Evolutionary conservation across 768 basidiomycete genomes (phyloP).

Genomic region (Postia placenta): DNA sequence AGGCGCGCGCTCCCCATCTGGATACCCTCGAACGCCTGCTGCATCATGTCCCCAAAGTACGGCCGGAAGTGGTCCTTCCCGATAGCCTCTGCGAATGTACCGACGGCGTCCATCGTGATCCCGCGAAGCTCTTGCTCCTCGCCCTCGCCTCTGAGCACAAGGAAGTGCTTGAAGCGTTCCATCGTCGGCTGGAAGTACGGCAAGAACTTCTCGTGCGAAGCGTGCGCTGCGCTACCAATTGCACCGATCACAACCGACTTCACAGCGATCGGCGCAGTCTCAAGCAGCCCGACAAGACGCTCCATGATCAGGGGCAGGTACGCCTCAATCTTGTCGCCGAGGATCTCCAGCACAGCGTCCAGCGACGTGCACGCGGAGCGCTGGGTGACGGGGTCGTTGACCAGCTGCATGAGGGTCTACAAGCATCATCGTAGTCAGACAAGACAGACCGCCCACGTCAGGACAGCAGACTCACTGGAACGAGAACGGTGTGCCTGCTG

Average conservation of each 20-base stretch:
- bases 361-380: slow-evolving; percentile 94
- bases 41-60: slow-evolving; percentile 96
- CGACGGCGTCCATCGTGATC: slow-evolving; percentile 98
- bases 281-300: slow-evolving; percentile 79
- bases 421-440: neutral
- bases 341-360: slow-evolving; percentile 91
- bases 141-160: slow-evolving; percentile 77
- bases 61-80: slow-evolving; percentile 92
- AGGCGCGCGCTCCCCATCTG: slow-evolving; percentile 82
- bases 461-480: slow-evolving; percentile 61
- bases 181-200: slow-evolving; percentile 95
- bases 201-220: slow-evolving; percentile 83
- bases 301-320: slow-evolving; percentile 96
- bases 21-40: slow-evolving; percentile 86
- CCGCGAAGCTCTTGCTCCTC: slow-evolving; percentile 94
- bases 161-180: slow-evolving; percentile 82
- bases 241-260: slow-evolving; percentile 96
- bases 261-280: slow-evolving; percentile 78
- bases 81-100: slow-evolving; percentile 96
- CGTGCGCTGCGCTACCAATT: slow-evolving; percentile 96
- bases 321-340: slow-evolving; percentile 83
- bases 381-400: slow-evolving; percentile 83
- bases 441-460: neutral
- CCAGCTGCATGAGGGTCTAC: slow-evolving; percentile 85
- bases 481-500: slow-evolving; percentile 71